A percentile compares a stretch with the other conserved stretches of the same genome.
Evolutionary conservation across 2,329 filamentous ascomycete genomes (phyloP).

Genomic region (Penicillium sp.): DNA sequence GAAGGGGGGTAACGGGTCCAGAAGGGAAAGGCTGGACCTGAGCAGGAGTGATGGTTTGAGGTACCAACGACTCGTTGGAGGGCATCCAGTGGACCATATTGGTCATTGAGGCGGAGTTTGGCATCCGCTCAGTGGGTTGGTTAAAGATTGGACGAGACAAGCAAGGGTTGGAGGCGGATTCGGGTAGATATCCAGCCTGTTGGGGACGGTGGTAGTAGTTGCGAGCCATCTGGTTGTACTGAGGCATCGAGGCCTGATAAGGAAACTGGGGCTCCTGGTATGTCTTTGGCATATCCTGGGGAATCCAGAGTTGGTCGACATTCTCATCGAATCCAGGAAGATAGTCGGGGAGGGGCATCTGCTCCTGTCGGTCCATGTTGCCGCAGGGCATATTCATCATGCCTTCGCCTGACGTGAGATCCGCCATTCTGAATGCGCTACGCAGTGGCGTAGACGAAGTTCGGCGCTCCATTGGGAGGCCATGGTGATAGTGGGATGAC

Average conservation of each 20-base stretch:
- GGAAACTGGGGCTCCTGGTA: constrained; percentile 35
- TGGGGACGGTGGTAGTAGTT: constrained; percentile 36
- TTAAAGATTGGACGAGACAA: constrained; percentile 40
- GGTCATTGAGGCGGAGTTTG: constrained; percentile 37
- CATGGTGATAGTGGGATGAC: constrained; percentile 28
- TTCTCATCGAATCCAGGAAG: constrained; percentile 39
- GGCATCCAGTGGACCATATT: constrained; percentile 41
- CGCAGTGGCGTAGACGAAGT: constrained; percentile 32
- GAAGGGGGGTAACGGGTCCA: constrained; percentile 38
- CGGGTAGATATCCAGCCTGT: constrained; percentile 35
- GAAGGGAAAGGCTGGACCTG: constrained; percentile 30
- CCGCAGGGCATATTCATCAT: constrained; percentile 36
- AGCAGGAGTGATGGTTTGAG: constrained; percentile 38
- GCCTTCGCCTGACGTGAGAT: constrained; percentile 34
- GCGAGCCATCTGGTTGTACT: constrained; percentile 37
- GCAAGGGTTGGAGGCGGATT: constrained; percentile 40
- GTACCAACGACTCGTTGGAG: constrained; percentile 32
- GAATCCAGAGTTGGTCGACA: constrained; percentile 39
- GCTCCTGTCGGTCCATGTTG: constrained; percentile 35
- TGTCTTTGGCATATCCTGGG: constrained; percentile 36
- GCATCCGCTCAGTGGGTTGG: constrained; percentile 32
- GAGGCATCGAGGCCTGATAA: constrained; percentile 35
- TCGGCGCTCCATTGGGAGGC: constrained; percentile 29
- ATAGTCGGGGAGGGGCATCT: constrained; percentile 37
- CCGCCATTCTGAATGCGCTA: constrained; percentile 36